phyloP scores from a whole-genome alignment of 2,329 filamentous ascomycete species.

The Trichoderma oligosporum region DNA sequence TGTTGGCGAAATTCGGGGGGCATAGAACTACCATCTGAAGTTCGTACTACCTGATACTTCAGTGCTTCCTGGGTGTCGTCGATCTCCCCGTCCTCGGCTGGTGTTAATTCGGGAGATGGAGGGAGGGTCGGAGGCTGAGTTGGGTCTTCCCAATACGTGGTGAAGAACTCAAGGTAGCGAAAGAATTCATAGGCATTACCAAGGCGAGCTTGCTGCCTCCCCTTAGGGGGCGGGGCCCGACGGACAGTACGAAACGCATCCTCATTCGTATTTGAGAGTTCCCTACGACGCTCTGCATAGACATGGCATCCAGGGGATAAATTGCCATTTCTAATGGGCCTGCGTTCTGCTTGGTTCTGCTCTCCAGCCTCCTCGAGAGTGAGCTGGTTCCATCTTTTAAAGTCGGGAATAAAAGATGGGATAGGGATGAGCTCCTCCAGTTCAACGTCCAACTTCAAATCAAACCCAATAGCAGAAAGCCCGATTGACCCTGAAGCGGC shows the following conservation, averaged over 20 bases:
- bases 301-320: conserved; percentile 54
- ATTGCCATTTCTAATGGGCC: conserved; percentile 49
- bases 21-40: conserved; percentile 51
- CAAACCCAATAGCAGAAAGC: conserved; percentile 55
- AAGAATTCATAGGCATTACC: conserved; percentile 66
- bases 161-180: conserved; percentile 57
- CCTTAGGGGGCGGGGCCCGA: conserved; percentile 52
- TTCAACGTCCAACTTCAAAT: conserved; percentile 50
- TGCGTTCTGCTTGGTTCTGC: conserved; percentile 46
- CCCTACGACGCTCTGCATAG: conserved; percentile 56
- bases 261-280: conserved; percentile 54
- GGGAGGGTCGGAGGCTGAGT: conserved; percentile 37
- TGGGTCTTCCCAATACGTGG: conserved; percentile 60
- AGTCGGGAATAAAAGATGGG: conserved; percentile 49
- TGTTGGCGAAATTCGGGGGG: conserved; percentile 55
- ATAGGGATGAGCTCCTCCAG: conserved; percentile 52
- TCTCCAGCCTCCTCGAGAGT: conserved; percentile 47
- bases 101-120: conserved; percentile 32
- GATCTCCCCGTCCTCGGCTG: conserved; percentile 23
- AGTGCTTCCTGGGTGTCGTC: not conserved
- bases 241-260: conserved; percentile 59
- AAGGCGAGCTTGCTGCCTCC: conserved; percentile 51
- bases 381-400: conserved; percentile 49
- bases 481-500: conserved; percentile 40
- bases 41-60: conserved; percentile 36